Conservation (phyloP, 106 monocot species). For the Dactylorhiza incarnata region DNA sequence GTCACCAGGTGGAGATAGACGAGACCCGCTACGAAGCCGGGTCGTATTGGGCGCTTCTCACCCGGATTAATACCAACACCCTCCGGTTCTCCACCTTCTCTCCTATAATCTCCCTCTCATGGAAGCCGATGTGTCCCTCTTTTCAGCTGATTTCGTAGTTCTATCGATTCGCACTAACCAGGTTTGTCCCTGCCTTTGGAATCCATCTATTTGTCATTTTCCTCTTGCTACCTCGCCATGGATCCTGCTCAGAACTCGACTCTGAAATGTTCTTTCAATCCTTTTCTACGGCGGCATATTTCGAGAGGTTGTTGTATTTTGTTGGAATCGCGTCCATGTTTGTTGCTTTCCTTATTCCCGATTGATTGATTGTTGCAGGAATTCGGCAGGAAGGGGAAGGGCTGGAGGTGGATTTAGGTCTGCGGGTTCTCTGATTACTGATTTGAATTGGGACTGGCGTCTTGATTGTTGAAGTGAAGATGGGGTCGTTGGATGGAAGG, state of each 20-base stretch:
- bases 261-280: background rate
- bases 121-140: constrained; percentile 25
- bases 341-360: background rate
- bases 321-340: background rate
- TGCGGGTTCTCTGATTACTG: background rate
- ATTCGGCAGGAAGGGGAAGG: background rate
- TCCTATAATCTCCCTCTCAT: constrained; percentile 10
- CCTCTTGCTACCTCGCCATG: background rate
- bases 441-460: background rate
- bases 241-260: background rate
- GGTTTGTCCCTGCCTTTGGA: background rate
- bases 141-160: background rate
- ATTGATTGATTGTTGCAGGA: background rate
- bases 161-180: background rate
- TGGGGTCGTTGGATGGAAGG: constrained; percentile 7
- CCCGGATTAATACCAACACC: no score
- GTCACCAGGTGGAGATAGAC: no score
- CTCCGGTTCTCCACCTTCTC: background rate
- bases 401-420: background rate
- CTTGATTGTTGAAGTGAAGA: background rate
- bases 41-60: no score
- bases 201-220: background rate
- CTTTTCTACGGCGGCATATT: background rate
- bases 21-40: no score
- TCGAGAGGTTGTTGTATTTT: background rate